Evolutionary conservation across 2,329 filamentous ascomycete species (phyloP).

Genomic region (Xylaria sp.): DNA sequence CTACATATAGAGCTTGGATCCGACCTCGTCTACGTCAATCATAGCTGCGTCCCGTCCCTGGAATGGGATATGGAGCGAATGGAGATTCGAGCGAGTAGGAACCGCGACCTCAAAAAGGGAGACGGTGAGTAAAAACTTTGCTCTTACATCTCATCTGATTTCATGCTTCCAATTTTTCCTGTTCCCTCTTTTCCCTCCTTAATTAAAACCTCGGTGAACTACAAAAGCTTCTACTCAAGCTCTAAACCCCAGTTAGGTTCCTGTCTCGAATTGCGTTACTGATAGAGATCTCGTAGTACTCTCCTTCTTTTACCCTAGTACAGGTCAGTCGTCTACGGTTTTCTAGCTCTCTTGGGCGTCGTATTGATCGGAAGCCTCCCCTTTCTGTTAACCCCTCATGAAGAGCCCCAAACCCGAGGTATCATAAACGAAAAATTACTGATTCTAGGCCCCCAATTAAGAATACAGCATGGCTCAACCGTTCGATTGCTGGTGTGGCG

Average conservation of each 20-base stretch:
- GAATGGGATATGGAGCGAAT: slow-evolving; percentile 33
- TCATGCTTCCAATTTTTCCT: background rate
- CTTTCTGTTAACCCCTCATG: background rate
- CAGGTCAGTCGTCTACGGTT: slow-evolving; percentile 13
- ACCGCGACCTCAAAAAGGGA: slow-evolving; percentile 24
- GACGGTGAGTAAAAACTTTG: slow-evolving; percentile 21
- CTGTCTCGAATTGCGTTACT: background rate
- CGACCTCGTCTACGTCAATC: slow-evolving; percentile 28
- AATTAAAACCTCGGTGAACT: background rate
- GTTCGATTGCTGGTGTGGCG: slow-evolving; percentile 32
- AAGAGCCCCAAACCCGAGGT: too few species aligned
- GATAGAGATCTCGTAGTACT: slow-evolving; percentile 9
- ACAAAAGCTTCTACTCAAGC: background rate
- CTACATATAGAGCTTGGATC: slow-evolving; percentile 35
- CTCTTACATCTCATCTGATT: background rate
- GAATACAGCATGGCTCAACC: slow-evolving; percentile 31
- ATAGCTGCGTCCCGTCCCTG: slow-evolving; percentile 31
- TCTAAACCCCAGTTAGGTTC: background rate
- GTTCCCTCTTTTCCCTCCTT: background rate
- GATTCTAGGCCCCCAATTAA: background rate
- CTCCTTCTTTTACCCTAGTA: slow-evolving; percentile 29
- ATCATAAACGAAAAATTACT: background rate
- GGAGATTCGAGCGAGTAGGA: slow-evolving; percentile 27
- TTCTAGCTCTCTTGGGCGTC: background rate
- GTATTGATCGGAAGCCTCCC: background rate